Evolutionary conservation across 176 grass and related monocot genomes (phyloP).

Genomic region (Zoysia pacifica): DNA sequence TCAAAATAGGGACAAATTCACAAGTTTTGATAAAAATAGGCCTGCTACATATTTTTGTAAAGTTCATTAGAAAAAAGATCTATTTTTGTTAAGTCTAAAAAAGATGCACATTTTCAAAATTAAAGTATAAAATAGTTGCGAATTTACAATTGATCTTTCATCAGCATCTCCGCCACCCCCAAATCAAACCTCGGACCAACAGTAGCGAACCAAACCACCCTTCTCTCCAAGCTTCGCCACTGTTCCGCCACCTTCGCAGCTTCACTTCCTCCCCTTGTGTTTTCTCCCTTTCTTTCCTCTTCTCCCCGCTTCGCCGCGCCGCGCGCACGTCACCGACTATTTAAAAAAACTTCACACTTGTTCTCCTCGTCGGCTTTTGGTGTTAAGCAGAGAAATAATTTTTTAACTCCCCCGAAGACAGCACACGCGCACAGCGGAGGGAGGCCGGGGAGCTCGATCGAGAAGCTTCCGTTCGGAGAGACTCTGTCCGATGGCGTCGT

Average conservation of each 20-base stretch:
- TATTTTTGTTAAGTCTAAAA: too few species aligned
- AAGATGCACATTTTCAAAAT: too few species aligned
- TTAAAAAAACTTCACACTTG: not conserved
- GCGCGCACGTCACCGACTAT: not conserved
- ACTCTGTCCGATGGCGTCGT: constrained; percentile 41
- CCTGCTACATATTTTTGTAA: too few species aligned
- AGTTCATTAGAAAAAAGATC: too few species aligned
- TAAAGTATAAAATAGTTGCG: too few species aligned
- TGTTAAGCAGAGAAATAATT: not conserved
- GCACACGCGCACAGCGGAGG: not conserved
- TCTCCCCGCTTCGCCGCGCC: constrained; percentile 42
- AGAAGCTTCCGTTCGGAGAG: not conserved
- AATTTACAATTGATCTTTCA: too few species aligned
- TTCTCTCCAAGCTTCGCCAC: not conserved
- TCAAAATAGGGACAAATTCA: too few species aligned
- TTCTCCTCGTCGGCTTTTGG: not conserved
- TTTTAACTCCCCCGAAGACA: not conserved
- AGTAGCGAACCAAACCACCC: too few species aligned
- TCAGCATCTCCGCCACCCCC: too few species aligned
- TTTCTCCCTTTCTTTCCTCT: constrained; percentile 31
- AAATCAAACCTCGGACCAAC: too few species aligned
- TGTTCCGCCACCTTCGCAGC: not conserved
- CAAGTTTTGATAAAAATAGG: too few species aligned
- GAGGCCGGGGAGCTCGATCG: constrained; percentile 6
- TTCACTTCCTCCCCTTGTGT: not conserved